phyloP scores from a whole-genome alignment of 768 basidiomycete genomes.

The Basidioascus undulatus region DNA sequence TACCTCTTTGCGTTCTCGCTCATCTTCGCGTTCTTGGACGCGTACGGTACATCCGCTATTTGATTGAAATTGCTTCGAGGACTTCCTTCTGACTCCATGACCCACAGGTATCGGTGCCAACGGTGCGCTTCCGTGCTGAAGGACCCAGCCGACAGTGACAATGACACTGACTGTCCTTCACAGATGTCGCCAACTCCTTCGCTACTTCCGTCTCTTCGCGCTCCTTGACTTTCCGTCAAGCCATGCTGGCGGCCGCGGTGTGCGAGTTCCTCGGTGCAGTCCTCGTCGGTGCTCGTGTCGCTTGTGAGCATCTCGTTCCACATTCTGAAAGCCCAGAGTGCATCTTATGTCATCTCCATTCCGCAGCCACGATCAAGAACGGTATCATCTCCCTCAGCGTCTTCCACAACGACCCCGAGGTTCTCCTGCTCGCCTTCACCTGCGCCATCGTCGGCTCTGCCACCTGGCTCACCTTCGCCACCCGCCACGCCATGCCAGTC shows the following conservation, averaged over 20 bases:
- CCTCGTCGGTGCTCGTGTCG: conserved; percentile 18
- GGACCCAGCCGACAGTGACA: not conserved
- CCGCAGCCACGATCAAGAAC: conserved; percentile 23
- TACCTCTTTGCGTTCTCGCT: conserved; percentile 18
- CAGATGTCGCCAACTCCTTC: conserved; percentile 18
- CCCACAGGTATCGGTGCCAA: conserved; percentile 7
- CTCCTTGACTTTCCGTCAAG: conserved; percentile 21
- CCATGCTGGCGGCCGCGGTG: conserved; percentile 18
- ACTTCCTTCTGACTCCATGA: not conserved
- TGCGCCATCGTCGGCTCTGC: conserved; percentile 18
- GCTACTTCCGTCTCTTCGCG: conserved; percentile 21
- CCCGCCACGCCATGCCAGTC: conserved; percentile 20
- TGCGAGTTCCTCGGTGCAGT: conserved; percentile 22
- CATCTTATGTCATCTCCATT: too few relatives aligned
- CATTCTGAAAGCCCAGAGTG: conserved; percentile 1
- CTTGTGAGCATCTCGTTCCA: not conserved
- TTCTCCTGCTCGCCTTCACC: conserved; percentile 22
- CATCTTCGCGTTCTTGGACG: conserved; percentile 19
- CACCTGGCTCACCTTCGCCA: conserved; percentile 16
- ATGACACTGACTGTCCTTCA: not conserved
- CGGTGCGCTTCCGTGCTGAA: not conserved
- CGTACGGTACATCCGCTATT: too few relatives aligned
- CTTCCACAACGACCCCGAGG: conserved; percentile 20
- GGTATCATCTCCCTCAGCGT: conserved; percentile 18
- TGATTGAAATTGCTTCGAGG: too few relatives aligned